phyloP scores from a whole-genome alignment of 139 green algal genomes.

The Limnomonas spitsbergensis region DNA sequence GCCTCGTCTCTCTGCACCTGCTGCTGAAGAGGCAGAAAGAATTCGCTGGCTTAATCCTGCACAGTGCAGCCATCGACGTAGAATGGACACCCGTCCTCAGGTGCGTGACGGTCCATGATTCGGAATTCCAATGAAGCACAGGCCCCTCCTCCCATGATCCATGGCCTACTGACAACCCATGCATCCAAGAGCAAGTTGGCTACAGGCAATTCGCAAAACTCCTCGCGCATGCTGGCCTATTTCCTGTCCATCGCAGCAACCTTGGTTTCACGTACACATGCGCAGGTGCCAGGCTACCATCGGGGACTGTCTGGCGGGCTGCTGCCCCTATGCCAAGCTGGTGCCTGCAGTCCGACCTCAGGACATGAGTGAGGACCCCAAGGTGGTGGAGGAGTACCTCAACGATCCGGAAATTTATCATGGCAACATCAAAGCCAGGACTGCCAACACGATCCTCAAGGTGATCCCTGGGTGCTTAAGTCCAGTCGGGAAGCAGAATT shows the following conservation, averaged over 20 bases:
- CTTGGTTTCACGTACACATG: not conserved
- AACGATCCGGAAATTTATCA: slow-evolving; percentile 9
- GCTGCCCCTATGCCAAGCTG: slow-evolving; percentile 34
- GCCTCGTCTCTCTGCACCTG: slow-evolving; percentile 36
- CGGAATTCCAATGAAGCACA: not conserved
- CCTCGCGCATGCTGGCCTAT: not conserved
- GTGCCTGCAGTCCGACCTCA: slow-evolving; percentile 46
- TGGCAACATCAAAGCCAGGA: slow-evolving; percentile 35
- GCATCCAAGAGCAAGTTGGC: not conserved
- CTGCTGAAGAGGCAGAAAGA: slow-evolving; percentile 32
- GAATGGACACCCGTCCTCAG: slow-evolving; percentile 53
- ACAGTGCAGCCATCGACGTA: slow-evolving; percentile 49
- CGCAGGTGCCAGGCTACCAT: not conserved
- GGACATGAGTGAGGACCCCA: slow-evolving; percentile 43
- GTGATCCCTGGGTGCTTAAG: not conserved
- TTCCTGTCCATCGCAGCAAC: slow-evolving; percentile 33
- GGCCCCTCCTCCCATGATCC: not conserved
- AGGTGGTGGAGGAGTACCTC: slow-evolving; percentile 29
- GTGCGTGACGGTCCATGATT: slow-evolving; percentile 5
- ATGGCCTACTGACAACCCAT: not conserved
- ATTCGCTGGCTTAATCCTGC: slow-evolving; percentile 50
- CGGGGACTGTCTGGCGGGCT: not conserved
- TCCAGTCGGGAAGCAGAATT: not conserved
- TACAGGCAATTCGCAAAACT: not conserved
- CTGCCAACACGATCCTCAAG: slow-evolving; percentile 50